phyloP scores from a whole-genome alignment of 2,329 filamentous ascomycete genomes.

The Cladosporium austrohemisphaericum region DNA sequence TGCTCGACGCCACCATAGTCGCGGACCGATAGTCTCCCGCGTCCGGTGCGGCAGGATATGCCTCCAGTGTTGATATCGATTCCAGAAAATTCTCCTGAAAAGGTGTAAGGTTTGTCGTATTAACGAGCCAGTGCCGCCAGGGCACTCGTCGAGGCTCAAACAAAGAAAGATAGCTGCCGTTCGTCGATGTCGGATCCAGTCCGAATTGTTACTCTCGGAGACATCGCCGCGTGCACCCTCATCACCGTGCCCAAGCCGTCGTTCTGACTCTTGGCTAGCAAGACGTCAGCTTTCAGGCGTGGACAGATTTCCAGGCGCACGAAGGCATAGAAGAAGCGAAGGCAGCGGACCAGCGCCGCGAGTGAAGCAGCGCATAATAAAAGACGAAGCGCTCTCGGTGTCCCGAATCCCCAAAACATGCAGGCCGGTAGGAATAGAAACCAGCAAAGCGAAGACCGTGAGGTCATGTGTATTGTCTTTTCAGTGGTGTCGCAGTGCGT shows the following conservation, averaged over 20 bases:
- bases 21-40: conserved; percentile 14
- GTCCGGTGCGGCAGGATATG: conserved; percentile 15
- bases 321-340: conserved; percentile 7
- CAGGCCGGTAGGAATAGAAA: conserved; percentile 8
- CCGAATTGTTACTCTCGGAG: conserved; percentile 11
- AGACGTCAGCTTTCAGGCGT: neutral
- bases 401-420: conserved; percentile 7
- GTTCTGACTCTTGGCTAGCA: conserved; percentile 10
- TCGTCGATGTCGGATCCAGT: conserved; percentile 18
- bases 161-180: conserved; percentile 15
- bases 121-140: conserved; percentile 14
- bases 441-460: conserved; percentile 12
- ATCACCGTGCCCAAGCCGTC: conserved; percentile 15
- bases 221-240: conserved; percentile 17
- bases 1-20: conserved; percentile 17
- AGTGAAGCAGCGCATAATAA: conserved; percentile 10
- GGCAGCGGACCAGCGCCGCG: conserved; percentile 11
- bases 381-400: conserved; percentile 2
- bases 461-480: conserved; percentile 13
- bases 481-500: conserved; percentile 11
- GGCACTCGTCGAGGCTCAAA: conserved; percentile 8
- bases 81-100: neutral
- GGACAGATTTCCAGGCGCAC: conserved; percentile 15
- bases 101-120: conserved; percentile 10
- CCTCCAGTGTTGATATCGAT: conserved; percentile 10